These are phyloP conservation scores for Globisporangium parvum DNA, from an alignment of 352 stramenopile species.

Conservation along the genomic window DNA sequence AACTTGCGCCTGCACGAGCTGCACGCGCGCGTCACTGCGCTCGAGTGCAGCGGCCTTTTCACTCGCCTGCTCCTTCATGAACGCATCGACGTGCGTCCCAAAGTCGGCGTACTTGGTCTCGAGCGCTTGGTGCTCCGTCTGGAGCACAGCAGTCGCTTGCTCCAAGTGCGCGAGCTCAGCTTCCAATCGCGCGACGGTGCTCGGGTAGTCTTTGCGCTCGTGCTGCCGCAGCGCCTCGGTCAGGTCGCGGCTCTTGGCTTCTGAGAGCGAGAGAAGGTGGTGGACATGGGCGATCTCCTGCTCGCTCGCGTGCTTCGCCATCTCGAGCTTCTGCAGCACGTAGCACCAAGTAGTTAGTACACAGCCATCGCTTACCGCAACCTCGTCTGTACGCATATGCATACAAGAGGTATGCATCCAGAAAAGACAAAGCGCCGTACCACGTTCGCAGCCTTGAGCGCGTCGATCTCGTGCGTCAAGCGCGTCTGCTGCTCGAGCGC, in stretches of 20 bases:
- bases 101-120: constrained; percentile 71
- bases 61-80: constrained; percentile 65
- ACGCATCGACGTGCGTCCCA: constrained; percentile 59
- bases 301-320: constrained; percentile 39
- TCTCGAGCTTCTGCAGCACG: constrained; percentile 36
- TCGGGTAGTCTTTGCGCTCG: constrained; percentile 41
- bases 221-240: constrained; percentile 30
- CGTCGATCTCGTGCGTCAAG: constrained; percentile 25
- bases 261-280: constrained; percentile 40
- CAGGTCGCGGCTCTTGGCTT: constrained; percentile 42
- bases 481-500: constrained; percentile 18
- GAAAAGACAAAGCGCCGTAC: background rate
- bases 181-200: constrained; percentile 42
- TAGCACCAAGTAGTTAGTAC: too few species aligned
- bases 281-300: constrained; percentile 50
- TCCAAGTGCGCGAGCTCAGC: constrained; percentile 34
- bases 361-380: too few species aligned
- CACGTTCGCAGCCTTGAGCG: constrained; percentile 21
- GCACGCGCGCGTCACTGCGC: constrained; percentile 28
- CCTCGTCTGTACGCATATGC: background rate
- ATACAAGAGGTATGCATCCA: background rate
- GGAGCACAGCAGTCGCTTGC: constrained; percentile 20
- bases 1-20: constrained; percentile 31
- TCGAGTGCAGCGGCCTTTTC: constrained; percentile 31
- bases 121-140: constrained; percentile 53